Percentiles rank a stretch among this genome's conserved stretches.
These are phyloP conservation scores for Diospyros lotus DNA, from an alignment of 148 eudicot species.

Conservation along the genomic window DNA sequence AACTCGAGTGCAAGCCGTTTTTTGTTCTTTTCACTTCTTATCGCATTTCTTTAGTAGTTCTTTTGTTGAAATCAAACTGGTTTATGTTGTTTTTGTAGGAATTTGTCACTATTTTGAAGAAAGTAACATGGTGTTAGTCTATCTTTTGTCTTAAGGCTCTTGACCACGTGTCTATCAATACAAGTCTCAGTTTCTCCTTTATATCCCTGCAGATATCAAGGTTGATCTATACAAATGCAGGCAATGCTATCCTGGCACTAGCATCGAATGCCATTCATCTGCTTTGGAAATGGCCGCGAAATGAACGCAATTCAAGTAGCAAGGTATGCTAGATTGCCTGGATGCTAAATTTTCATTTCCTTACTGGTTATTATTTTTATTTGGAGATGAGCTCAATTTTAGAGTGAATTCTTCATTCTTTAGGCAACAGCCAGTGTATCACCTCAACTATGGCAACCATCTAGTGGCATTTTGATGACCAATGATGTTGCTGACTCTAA, in stretches of 20 bases:
- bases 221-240: constrained; percentile 80
- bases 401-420: constrained; percentile 3
- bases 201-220: constrained; percentile 66
- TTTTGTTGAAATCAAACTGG: not conserved
- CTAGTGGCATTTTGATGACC: constrained; percentile 79
- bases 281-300: constrained; percentile 89
- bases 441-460: constrained; percentile 88
- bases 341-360: not conserved
- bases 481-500: constrained; percentile 66
- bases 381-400: constrained; percentile 2
- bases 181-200: constrained; percentile 7
- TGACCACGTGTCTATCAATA: not conserved
- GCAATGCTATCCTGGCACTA: constrained; percentile 77
- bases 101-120: not conserved
- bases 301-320: constrained; percentile 55
- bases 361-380: not conserved
- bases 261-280: constrained; percentile 82
- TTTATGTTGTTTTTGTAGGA: not conserved
- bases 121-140: not conserved
- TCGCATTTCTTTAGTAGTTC: not conserved
- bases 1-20: too few relatives aligned
- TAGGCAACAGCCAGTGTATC: constrained; percentile 73
- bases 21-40: too few relatives aligned
- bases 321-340: constrained; percentile 36
- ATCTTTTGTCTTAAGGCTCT: not conserved